These are phyloP conservation scores for Apiospora rasikravindrae DNA, from an alignment of 2,329 filamentous ascomycete genomes.

Conservation along the genomic window DNA sequence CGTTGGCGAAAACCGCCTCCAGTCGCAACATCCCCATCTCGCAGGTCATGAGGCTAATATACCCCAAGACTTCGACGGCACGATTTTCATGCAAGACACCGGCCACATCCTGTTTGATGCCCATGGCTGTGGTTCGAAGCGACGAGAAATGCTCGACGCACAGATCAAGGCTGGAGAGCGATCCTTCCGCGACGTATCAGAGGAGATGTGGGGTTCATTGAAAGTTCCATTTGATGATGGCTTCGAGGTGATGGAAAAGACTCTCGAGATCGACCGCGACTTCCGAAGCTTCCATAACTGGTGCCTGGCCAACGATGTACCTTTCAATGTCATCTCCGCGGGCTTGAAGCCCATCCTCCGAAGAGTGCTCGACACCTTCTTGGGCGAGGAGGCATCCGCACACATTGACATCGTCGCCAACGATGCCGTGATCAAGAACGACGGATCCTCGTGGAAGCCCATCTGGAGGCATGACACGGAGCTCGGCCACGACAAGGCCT, in stretches of 20 bases:
- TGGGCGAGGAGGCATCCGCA: conserved; percentile 63
- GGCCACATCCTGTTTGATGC: conserved; percentile 72
- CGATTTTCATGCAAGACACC: conserved; percentile 74
- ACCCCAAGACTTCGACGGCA: conserved; percentile 68
- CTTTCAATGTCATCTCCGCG: conserved; percentile 73
- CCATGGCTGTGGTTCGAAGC: conserved; percentile 64
- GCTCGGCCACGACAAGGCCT: conserved; percentile 70
- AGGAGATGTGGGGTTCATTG: conserved; percentile 74
- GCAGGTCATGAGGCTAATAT: conserved; percentile 24
- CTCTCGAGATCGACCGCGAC: conserved; percentile 66
- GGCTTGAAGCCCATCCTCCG: conserved; percentile 69
- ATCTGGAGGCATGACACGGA: conserved; percentile 71
- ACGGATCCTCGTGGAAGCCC: conserved; percentile 67
- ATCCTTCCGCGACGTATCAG: conserved; percentile 72
- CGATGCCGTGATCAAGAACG: conserved; percentile 62
- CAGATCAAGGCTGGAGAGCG: conserved; percentile 70
- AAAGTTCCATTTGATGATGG: conserved; percentile 71
- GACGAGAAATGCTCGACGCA: conserved; percentile 61
- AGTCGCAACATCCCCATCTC: neutral
- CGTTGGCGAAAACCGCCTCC: neutral
- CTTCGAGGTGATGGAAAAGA: conserved; percentile 67
- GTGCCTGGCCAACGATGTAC: conserved; percentile 65
- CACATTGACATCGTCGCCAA: conserved; percentile 73
- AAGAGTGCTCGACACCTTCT: conserved; percentile 66
- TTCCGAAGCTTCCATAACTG: conserved; percentile 70